Percentiles rank a stretch among this genome's conserved stretches.
These are phyloP conservation scores for Eimeria praecox DNA, from an alignment of 169 alveolate genomes.

Conservation along the genomic window DNA sequence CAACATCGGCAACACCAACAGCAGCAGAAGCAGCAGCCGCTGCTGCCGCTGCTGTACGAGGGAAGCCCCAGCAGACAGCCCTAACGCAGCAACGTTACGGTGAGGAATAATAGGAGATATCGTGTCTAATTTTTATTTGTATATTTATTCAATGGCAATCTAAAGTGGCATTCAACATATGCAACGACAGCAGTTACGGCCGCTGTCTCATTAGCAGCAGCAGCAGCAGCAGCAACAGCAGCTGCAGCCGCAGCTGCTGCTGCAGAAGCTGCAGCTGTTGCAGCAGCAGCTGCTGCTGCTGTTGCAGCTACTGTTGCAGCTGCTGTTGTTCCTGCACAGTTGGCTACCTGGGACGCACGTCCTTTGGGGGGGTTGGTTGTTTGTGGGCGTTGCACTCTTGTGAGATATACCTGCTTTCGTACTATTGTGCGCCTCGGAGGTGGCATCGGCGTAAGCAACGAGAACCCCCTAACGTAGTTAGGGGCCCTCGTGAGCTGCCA, in stretches of 20 bases:
- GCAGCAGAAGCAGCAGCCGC: constrained; percentile 38
- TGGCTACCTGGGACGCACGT: background rate
- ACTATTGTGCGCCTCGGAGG: too few species aligned
- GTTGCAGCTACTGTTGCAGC: background rate
- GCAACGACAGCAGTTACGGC: background rate
- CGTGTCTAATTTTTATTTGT: background rate
- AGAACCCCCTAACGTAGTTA: too few species aligned
- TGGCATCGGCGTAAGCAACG: too few species aligned
- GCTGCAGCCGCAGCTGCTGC: background rate
- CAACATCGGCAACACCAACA: background rate
- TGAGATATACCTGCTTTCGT: background rate
- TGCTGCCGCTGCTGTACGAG: constrained; percentile 15
- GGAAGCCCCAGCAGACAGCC: constrained; percentile 21
- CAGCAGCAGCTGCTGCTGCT: background rate
- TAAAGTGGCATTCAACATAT: background rate
- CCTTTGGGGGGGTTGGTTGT: background rate
- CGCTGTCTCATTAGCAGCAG: too few species aligned
- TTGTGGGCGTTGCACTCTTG: background rate
- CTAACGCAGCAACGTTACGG: background rate
- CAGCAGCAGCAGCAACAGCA: constrained; percentile 9
- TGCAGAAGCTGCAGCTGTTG: background rate
- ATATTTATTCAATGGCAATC: background rate
- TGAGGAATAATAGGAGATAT: background rate
- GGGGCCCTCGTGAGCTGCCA: too few species aligned
- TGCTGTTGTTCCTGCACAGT: background rate